Evolutionary conservation across 1,284 basidiomycete species (phyloP).

Genomic region (Spongispora temasekensis): DNA sequence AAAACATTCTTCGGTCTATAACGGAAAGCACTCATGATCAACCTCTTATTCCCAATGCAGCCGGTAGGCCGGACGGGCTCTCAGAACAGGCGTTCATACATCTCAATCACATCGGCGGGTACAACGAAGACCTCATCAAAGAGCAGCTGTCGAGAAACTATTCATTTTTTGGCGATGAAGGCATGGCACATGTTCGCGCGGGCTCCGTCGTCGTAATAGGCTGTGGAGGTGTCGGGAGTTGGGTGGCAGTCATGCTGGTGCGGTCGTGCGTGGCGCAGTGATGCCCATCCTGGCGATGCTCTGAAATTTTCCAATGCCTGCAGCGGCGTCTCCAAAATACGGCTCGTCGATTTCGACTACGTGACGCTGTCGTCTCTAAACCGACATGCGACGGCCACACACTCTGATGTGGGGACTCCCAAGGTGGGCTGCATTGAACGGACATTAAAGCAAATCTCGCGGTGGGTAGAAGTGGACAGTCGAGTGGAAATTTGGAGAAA

Average conservation of each 20-base stretch:
- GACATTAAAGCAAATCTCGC: slow-evolving; percentile 69
- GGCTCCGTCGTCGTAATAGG: slow-evolving; percentile 89
- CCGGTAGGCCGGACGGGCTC: too few species aligned
- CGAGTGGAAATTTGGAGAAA: slow-evolving; percentile 83
- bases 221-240: slow-evolving; percentile 95
- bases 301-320: slow-evolving; percentile 1
- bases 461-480: slow-evolving; percentile 79
- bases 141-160: slow-evolving; percentile 95
- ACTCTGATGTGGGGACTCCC: slow-evolving; percentile 90
- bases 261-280: slow-evolving; percentile 62
- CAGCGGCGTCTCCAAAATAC: slow-evolving; percentile 73
- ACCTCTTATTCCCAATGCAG: too few species aligned
- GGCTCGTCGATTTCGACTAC: slow-evolving; percentile 88
- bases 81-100: slow-evolving; percentile 23
- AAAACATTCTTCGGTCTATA: slow-evolving; percentile 58
- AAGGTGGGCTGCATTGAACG: slow-evolving; percentile 88
- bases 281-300: not conserved
- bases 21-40: slow-evolving; percentile 32
- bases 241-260: slow-evolving; percentile 93
- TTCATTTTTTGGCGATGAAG: slow-evolving; percentile 90
- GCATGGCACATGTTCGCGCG: slow-evolving; percentile 78
- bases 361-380: slow-evolving; percentile 93
- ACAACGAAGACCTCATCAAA: slow-evolving; percentile 76
- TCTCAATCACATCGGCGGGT: slow-evolving; percentile 32
- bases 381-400: slow-evolving; percentile 90